A percentile compares a stretch with the other conserved stretches of the same genome.
These are phyloP conservation scores for Ceratocystis destructans DNA, from an alignment of 2,329 filamentous ascomycete genomes.

Conservation along the genomic window DNA sequence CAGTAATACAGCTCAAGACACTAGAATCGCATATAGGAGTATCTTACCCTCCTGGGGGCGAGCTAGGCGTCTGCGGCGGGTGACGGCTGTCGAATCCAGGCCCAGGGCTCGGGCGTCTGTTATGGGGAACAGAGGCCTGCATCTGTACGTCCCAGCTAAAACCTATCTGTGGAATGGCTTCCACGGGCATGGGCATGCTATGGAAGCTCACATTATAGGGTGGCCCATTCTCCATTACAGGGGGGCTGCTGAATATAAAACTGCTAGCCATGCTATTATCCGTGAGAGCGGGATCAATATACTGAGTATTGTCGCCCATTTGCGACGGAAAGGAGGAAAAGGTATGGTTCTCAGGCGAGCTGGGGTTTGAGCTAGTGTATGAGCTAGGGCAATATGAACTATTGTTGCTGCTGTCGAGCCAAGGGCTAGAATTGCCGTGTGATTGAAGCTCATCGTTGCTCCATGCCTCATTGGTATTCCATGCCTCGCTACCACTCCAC, in stretches of 20 bases:
- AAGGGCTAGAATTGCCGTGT: background rate
- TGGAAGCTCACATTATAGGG: too few relatives aligned
- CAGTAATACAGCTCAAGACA: background rate
- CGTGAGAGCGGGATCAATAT: slow-evolving; percentile 6
- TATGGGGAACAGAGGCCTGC: too few relatives aligned
- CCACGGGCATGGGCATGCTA: too few relatives aligned
- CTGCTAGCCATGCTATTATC: background rate
- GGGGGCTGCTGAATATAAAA: too few relatives aligned
- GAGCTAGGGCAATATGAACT: slow-evolving; percentile 3
- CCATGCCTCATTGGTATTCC: background rate
- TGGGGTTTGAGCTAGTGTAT: slow-evolving; percentile 13
- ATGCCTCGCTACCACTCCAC: background rate
- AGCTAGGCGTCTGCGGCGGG: background rate
- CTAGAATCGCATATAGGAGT: background rate
- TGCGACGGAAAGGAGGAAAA: slow-evolving; percentile 4
- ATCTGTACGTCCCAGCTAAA: too few relatives aligned
- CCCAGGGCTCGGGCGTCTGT: too few relatives aligned
- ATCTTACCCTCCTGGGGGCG: background rate
- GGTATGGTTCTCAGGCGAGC: background rate
- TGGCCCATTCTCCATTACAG: too few relatives aligned
- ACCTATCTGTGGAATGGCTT: too few relatives aligned
- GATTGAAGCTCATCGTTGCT: background rate
- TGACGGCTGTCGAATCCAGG: too few relatives aligned
- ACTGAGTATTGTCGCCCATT: background rate
- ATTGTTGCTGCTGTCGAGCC: background rate